Evolutionary conservation across 441 rosid genomes (phyloP).

Genomic region (Flueggea neowawraea): DNA sequence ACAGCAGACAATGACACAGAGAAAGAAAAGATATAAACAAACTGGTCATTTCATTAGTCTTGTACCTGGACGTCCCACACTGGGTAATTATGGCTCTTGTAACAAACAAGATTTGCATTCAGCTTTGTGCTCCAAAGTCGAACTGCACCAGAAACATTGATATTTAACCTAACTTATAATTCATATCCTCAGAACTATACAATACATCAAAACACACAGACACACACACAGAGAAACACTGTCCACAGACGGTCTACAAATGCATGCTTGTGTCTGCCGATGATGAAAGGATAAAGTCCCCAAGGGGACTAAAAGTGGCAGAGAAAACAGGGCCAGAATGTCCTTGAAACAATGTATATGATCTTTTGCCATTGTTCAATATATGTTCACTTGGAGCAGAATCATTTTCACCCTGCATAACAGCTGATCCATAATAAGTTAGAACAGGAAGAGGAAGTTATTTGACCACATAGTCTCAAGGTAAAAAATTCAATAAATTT

Average conservation of each 20-base stretch:
- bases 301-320: conserved; percentile 80
- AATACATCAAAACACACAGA: no score
- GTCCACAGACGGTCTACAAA: no score
- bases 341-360: conserved; percentile 74
- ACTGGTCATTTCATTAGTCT: background rate
- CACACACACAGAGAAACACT: no score
- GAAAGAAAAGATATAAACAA: no score
- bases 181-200: no score
- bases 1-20: no score
- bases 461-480: no score
- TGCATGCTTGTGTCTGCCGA: conserved; percentile 78
- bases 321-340: conserved; percentile 98
- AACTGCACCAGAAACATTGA: conserved; percentile 43
- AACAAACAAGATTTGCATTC: conserved; percentile 97
- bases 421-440: conserved; percentile 43
- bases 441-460: background rate
- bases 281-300: conserved; percentile 90
- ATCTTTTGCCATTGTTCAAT: conserved; percentile 54
- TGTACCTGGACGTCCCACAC: conserved; percentile 99
- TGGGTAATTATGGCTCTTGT: conserved; percentile 99
- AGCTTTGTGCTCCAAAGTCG: conserved; percentile 91
- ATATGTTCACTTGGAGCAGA: conserved; percentile 43
- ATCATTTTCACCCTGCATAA: conserved; percentile 73
- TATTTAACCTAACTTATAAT: background rate
- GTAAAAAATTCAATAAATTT: no score